phyloP scores from a whole-genome alignment of 2,329 filamentous ascomycete genomes.

The Zalaria sp. region DNA sequence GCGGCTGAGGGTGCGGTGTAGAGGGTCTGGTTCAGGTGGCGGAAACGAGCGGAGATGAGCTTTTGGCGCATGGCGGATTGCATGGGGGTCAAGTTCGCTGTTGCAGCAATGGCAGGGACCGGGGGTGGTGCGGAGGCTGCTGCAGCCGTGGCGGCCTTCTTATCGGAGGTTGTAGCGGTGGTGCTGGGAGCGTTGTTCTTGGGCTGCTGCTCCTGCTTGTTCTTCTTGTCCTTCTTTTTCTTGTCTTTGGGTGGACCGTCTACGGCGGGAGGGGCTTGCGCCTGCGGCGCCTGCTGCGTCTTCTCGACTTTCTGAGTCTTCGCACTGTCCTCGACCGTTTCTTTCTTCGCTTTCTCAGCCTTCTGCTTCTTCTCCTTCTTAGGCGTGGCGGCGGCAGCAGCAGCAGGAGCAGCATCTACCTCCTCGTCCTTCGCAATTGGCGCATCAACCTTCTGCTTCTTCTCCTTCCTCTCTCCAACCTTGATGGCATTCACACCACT shows the following conservation, averaged over 20 bases:
- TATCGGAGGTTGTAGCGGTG: slow-evolving; percentile 7
- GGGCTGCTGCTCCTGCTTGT: slow-evolving; percentile 7
- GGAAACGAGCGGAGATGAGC: slow-evolving; percentile 87
- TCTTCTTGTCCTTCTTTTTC: slow-evolving; percentile 8
- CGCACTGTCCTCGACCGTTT: slow-evolving; percentile 7
- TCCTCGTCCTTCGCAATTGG: slow-evolving; percentile 14
- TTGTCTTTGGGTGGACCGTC: slow-evolving; percentile 5
- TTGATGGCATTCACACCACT: slow-evolving; percentile 5
- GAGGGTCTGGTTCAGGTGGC: slow-evolving; percentile 90
- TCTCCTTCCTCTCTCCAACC: slow-evolving; percentile 15
- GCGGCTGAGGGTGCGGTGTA: slow-evolving; percentile 82
- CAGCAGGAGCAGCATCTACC: slow-evolving; percentile 5
- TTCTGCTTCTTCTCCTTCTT: slow-evolving; percentile 15
- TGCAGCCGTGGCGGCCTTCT: slow-evolving; percentile 27
- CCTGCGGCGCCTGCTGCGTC: slow-evolving; percentile 3
- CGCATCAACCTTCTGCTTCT: slow-evolving; percentile 10
- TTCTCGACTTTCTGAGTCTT: slow-evolving; percentile 1
- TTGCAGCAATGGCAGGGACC: slow-evolving; percentile 18
- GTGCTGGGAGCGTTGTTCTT: slow-evolving; percentile 4
- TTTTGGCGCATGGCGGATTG: slow-evolving; percentile 93
- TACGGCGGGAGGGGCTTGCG: slow-evolving; percentile 1
- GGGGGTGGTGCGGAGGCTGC: slow-evolving; percentile 14
- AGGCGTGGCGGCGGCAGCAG: not conserved
- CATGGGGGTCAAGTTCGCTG: slow-evolving; percentile 68
- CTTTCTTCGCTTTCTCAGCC: slow-evolving; percentile 16